Percentiles rank a stretch among this genome's conserved stretches.
These are phyloP conservation scores for Schizopora paradoxa DNA, from an alignment of 1,284 basidiomycete genomes.

Conservation along the genomic window DNA sequence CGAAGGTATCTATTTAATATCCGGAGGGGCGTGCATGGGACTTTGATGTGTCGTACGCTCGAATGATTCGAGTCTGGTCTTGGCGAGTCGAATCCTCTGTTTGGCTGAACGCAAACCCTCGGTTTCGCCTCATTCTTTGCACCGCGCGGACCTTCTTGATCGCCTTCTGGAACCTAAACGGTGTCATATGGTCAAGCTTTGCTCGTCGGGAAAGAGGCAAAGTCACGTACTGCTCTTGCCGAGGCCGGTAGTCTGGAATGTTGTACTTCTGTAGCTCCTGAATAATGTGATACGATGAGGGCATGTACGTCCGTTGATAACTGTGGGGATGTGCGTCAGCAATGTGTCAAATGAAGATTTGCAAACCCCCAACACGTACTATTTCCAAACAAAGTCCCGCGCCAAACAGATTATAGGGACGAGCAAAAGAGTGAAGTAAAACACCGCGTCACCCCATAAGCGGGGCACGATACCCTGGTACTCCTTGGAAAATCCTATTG, in stretches of 20 bases:
- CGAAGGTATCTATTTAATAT: conserved; percentile 41
- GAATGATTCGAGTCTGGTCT: conserved; percentile 82
- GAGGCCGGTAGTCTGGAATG: conserved; percentile 92
- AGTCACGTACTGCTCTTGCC: conserved; percentile 86
- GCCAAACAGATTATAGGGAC: conserved; percentile 83
- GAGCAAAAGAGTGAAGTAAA: conserved; percentile 89
- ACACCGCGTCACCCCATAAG: conserved; percentile 81
- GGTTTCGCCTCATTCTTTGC: conserved; percentile 88
- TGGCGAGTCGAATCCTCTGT: conserved; percentile 79
- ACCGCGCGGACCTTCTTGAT: conserved; percentile 97
- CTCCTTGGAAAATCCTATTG: conserved; percentile 86
- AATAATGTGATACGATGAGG: conserved; percentile 92
- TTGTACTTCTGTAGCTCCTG: conserved; percentile 98
- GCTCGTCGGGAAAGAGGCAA: conserved; percentile 5
- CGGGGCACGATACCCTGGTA: conserved; percentile 83
- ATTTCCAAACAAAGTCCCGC: conserved; percentile 96
- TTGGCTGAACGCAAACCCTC: conserved; percentile 96
- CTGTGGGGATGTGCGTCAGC: conserved; percentile 34
- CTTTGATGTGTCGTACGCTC: conserved; percentile 87
- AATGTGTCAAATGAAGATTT: conserved; percentile 2
- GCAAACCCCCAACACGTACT: conserved; percentile 45
- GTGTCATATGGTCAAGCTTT: too few relatives aligned
- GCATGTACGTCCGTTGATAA: conserved; percentile 87
- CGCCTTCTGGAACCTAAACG: conserved; percentile 87
- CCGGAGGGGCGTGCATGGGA: conserved; percentile 64